A percentile compares a stretch with the other conserved stretches of the same genome.
These are phyloP conservation scores for Meyerozyma carpophila DNA, from an alignment of 1,139 yeast genomes.

Conservation along the genomic window DNA sequence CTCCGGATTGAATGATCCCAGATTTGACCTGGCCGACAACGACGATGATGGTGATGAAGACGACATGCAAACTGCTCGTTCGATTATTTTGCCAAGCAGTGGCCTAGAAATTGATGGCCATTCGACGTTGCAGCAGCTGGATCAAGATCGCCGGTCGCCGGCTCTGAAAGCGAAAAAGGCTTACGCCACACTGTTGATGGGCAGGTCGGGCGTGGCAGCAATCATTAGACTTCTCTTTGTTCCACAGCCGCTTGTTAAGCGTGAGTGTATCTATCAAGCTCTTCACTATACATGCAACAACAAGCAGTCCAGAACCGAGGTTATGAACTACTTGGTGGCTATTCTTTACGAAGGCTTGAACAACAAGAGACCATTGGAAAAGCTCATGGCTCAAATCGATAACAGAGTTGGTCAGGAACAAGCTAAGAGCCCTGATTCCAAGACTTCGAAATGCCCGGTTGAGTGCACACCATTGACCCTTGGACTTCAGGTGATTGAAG, in stretches of 20 bases:
- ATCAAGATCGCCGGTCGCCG: not conserved
- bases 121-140: not conserved
- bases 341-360: conserved; percentile 70
- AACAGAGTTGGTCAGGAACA: conserved; percentile 11
- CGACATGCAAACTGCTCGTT: conserved; percentile 5
- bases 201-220: conserved; percentile 71
- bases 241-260: conserved; percentile 62
- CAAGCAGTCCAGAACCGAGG: conserved; percentile 74
- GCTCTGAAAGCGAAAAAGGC: conserved; percentile 9
- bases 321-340: conserved; percentile 63
- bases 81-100: not conserved
- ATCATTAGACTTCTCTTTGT: conserved; percentile 66
- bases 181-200: conserved; percentile 65
- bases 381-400: conserved; percentile 56
- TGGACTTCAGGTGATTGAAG: conserved; percentile 75
- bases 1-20: conserved; percentile 20
- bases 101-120: not conserved
- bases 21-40: conserved; percentile 14
- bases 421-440: conserved; percentile 9
- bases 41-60: conserved; percentile 20
- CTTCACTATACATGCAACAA: conserved; percentile 66
- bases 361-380: conserved; percentile 59
- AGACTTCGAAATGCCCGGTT: conserved; percentile 7
- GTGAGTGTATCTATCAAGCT: conserved; percentile 64
- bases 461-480: conserved; percentile 66